A percentile compares a stretch with the other conserved stretches of the same genome.
Conservation (phyloP, 2,329 filamentous ascomycete genomes). For the Fusarium sp. region DNA sequence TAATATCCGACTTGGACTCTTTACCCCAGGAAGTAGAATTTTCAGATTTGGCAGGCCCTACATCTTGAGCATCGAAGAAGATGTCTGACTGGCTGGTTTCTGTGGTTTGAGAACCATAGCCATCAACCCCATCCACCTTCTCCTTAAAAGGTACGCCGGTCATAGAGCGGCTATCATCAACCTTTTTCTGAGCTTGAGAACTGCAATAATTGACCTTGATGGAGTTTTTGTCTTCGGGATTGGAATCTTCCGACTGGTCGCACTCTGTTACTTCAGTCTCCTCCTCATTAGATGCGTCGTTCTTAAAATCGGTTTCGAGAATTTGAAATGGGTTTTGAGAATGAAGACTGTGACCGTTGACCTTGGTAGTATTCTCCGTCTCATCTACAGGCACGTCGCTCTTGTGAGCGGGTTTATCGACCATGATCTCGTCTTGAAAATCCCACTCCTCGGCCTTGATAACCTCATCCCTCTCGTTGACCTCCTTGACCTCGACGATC, state of each 20-base stretch:
- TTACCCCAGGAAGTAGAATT: not conserved
- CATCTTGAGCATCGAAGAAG: not conserved
- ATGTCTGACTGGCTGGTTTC: not conserved
- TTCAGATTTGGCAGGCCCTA: not conserved
- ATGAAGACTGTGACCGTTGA: no score
- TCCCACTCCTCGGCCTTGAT: no score
- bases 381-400: no score
- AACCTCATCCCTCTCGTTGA: no score
- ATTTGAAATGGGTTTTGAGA: no score
- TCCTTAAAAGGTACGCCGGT: no score
- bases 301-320: no score
- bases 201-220: no score
- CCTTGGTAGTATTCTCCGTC: no score
- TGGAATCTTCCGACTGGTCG: not conserved
- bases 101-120: not conserved
- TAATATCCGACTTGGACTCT: not conserved
- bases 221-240: not conserved
- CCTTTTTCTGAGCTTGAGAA: not conserved
- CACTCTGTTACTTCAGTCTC: not conserved
- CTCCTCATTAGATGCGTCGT: not conserved
- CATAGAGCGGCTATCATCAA: not conserved
- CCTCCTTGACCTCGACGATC: no score
- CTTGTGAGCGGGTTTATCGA: not conserved
- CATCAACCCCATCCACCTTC: not conserved
- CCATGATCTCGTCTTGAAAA: not conserved